Percentiles rank a stretch among this genome's conserved stretches.
Evolutionary conservation across 202 grass and related monocot species (phyloP).

Genomic region (Carex sylvatica): DNA sequence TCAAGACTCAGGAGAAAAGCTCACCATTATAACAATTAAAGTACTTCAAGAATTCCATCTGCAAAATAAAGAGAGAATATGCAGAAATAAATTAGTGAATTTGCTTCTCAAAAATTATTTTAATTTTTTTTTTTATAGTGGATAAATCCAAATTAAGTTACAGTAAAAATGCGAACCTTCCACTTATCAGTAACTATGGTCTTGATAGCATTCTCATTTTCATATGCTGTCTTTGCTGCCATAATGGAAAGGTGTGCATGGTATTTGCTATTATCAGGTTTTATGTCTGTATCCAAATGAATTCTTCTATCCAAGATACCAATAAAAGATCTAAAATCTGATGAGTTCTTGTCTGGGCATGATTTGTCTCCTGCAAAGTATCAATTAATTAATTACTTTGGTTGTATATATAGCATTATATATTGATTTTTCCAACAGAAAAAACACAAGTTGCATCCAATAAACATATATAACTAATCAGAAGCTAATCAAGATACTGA

Average conservation of each 20-base stretch:
- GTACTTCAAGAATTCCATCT: slow-evolving; percentile 62
- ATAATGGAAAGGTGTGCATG: slow-evolving; percentile 65
- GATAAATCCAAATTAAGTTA: not conserved
- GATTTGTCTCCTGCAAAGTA: slow-evolving; percentile 44
- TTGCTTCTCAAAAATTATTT: not conserved
- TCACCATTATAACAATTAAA: slow-evolving; percentile 79
- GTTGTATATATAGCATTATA: not conserved
- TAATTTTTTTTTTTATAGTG: not conserved
- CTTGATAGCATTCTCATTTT: slow-evolving; percentile 56
- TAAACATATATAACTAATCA: not conserved
- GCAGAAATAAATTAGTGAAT: not conserved
- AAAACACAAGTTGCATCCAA: not conserved
- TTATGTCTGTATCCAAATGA: slow-evolving; percentile 35
- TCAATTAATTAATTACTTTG: not conserved
- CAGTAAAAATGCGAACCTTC: slow-evolving; percentile 31
- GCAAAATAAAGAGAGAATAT: slow-evolving; percentile 22
- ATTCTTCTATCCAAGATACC: slow-evolving; percentile 58
- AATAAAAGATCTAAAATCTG: slow-evolving; percentile 43
- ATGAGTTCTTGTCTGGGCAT: slow-evolving; percentile 41
- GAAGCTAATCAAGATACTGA: not conserved
- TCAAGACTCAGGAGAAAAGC: not conserved
- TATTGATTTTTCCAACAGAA: not conserved
- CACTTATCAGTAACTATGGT: slow-evolving; percentile 45
- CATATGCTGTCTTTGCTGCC: slow-evolving; percentile 79
- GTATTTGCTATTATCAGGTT: slow-evolving; percentile 43